Percentiles rank a stretch among this genome's conserved stretches.
Evolutionary conservation across 1,284 basidiomycete species (phyloP).

Genomic region (Ustanciosporium gigantosporum): DNA sequence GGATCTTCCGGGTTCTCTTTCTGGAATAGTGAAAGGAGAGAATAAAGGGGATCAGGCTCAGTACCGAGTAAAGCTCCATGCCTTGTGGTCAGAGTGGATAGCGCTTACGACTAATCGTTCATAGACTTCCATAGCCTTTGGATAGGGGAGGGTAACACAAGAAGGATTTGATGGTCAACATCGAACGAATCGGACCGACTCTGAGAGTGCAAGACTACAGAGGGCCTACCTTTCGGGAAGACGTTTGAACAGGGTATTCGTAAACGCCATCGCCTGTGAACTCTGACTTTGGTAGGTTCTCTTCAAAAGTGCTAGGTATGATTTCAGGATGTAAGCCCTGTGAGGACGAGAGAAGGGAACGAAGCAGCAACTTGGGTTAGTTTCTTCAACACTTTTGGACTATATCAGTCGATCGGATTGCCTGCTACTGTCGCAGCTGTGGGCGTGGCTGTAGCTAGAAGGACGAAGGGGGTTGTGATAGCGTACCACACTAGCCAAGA

Average conservation of each 20-base stretch:
- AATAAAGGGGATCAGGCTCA: no score
- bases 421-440: no score
- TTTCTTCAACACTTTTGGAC: no score
- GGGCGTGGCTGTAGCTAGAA: no score
- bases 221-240: constrained; percentile 71
- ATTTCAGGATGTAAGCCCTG: constrained; percentile 85
- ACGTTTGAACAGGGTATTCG: constrained; percentile 92
- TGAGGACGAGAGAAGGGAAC: neutral
- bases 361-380: no score
- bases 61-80: no score
- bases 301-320: constrained; percentile 83
- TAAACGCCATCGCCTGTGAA: constrained; percentile 73
- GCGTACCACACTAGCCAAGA: constrained; percentile 51
- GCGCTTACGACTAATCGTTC: constrained; percentile 43
- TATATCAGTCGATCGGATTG: no score
- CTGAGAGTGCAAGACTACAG: neutral
- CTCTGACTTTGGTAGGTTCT: constrained; percentile 73
- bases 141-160: neutral
- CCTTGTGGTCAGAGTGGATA: no score
- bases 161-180: neutral
- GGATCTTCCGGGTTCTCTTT: constrained; percentile 74
- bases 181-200: no score
- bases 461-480: no score
- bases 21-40: no score
- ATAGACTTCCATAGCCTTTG: constrained; percentile 60